Conservation (phyloP, 352 stramenopile species). For the Phytophthora multivora region DNA sequence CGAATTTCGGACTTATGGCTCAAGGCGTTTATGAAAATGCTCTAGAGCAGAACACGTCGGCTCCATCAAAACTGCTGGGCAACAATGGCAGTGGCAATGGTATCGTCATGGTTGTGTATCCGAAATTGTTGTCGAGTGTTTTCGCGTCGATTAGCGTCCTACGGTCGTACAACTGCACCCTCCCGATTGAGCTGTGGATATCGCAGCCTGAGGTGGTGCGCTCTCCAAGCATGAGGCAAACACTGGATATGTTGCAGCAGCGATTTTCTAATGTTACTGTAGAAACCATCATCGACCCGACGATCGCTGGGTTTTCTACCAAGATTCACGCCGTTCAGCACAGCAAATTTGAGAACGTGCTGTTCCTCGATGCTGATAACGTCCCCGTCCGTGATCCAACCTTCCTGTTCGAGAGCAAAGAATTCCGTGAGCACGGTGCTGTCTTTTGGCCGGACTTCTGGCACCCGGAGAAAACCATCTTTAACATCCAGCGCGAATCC, state of each 20-base stretch:
- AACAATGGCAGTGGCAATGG: conserved; percentile 45
- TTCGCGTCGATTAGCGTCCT: conserved; percentile 66
- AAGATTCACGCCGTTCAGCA: conserved; percentile 78
- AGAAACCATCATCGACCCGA: conserved; percentile 53
- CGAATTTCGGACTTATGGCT: conserved; percentile 58
- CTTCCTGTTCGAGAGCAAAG: conserved; percentile 57
- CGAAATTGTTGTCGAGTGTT: conserved; percentile 68
- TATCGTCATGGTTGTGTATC: conserved; percentile 77
- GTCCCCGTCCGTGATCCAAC: conserved; percentile 65
- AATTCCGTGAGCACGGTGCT: conserved; percentile 51
- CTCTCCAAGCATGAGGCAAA: conserved; percentile 35
- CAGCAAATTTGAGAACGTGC: conserved; percentile 65
- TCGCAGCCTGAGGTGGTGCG: conserved; percentile 49
- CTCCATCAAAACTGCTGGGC: conserved; percentile 28
- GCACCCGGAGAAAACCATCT: conserved; percentile 73
- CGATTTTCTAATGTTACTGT: conserved; percentile 46
- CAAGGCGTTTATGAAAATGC: conserved; percentile 39
- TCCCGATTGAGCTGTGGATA: conserved; percentile 80
- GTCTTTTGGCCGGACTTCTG: conserved; percentile 85
- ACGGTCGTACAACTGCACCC: conserved; percentile 49
- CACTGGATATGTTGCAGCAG: conserved; percentile 33
- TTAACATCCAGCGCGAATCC: conserved; percentile 65
- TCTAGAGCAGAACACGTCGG: conserved; percentile 17
- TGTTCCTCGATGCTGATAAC: conserved; percentile 82
- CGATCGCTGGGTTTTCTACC: conserved; percentile 55